These are phyloP conservation scores for Diaporthe humulicola DNA, from an alignment of 2,329 filamentous ascomycete species.

Conservation along the genomic window DNA sequence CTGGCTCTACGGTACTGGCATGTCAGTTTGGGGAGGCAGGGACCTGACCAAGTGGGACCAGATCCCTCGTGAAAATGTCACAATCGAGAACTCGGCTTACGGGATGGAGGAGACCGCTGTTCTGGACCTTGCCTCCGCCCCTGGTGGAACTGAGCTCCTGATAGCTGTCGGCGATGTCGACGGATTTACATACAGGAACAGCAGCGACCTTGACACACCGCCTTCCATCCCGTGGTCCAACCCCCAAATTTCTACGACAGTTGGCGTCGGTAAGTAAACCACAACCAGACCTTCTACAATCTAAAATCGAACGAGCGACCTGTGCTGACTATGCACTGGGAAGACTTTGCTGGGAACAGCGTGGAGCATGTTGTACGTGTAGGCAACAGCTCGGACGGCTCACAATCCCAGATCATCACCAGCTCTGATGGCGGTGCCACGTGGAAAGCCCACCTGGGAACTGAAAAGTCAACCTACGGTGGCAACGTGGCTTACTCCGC, in stretches of 20 bases:
- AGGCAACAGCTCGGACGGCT: constrained; percentile 56
- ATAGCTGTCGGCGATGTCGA: constrained; percentile 64
- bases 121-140: constrained; percentile 61
- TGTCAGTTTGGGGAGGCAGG: constrained; percentile 54
- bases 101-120: constrained; percentile 68
- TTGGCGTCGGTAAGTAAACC: constrained; percentile 52
- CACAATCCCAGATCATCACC: constrained; percentile 58
- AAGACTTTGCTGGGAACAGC: constrained; percentile 60
- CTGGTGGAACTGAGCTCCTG: constrained; percentile 63
- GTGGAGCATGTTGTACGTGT: constrained; percentile 62
- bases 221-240: constrained; percentile 60
- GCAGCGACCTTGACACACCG: constrained; percentile 53
- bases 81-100: constrained; percentile 62
- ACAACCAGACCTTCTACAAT: background rate
- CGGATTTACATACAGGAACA: constrained; percentile 61
- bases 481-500: constrained; percentile 65
- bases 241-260: constrained; percentile 59
- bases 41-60: constrained; percentile 68
- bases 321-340: constrained; percentile 39
- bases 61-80: constrained; percentile 56
- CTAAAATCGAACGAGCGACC: background rate
- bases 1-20: constrained; percentile 70
- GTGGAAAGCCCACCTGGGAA: constrained; percentile 60
- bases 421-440: constrained; percentile 63
- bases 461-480: constrained; percentile 52